Evolutionary conservation across 163 green algal species (phyloP).

Genomic region (Coccomyxa subellipsoidea): DNA sequence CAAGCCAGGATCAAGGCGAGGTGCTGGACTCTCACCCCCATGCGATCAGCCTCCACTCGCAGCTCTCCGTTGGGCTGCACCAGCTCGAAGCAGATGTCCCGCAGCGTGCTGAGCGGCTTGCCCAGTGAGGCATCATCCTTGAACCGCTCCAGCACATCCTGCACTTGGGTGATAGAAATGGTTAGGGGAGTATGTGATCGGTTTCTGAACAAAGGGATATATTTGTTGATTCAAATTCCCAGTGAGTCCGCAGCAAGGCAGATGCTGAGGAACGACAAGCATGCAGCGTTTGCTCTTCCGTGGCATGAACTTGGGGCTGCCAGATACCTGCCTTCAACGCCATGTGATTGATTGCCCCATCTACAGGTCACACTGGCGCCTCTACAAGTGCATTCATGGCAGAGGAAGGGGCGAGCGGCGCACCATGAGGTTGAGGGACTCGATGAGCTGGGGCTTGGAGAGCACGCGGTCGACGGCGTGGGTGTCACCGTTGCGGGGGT

Average conservation of each 20-base stretch:
- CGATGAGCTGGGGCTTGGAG: slow-evolving; percentile 24
- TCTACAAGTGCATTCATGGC: neutral
- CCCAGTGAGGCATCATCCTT: neutral
- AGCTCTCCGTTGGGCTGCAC: slow-evolving; percentile 53
- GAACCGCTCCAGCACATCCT: neutral
- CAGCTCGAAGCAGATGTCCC: slow-evolving; percentile 72
- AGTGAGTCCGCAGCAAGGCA: too few relatives aligned
- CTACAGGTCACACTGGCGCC: neutral
- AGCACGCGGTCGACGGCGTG: slow-evolving; percentile 44
- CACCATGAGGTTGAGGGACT: slow-evolving; percentile 33
- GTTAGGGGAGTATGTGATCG: too few relatives aligned
- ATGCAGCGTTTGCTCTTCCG: too few relatives aligned
- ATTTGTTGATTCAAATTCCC: too few relatives aligned
- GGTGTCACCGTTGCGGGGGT: neutral
- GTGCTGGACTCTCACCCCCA: neutral
- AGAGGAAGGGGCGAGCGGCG: neutral
- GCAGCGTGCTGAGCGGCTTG: slow-evolving; percentile 44
- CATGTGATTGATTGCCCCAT: too few relatives aligned
- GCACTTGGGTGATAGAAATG: neutral
- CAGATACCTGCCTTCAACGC: too few relatives aligned
- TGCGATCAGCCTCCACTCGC: slow-evolving; percentile 8
- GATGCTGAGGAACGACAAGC: too few relatives aligned
- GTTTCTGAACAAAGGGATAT: too few relatives aligned
- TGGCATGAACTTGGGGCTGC: too few relatives aligned
- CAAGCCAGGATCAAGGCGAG: neutral